phyloP scores from a whole-genome alignment of 352 stramenopile species.

The Globisporangium sylvaticum region DNA sequence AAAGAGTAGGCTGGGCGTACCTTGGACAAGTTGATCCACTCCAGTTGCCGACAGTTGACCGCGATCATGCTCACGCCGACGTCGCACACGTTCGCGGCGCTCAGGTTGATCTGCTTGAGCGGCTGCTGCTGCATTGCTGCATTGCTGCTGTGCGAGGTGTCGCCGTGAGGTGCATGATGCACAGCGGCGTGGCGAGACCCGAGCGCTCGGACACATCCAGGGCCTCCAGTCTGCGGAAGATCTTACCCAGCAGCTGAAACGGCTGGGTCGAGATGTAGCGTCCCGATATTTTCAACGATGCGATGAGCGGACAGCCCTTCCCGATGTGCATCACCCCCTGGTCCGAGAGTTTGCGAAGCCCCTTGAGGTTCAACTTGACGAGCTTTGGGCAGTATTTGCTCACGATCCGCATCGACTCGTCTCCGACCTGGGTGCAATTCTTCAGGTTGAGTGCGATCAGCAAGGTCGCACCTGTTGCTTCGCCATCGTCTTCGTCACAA shows the following conservation, averaged over 20 bases:
- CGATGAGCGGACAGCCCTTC: conserved; percentile 40
- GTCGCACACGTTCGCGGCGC: conserved; percentile 55
- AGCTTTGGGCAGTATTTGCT: conserved; percentile 33
- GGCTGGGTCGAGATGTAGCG: conserved; percentile 38
- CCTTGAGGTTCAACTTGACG: conserved; percentile 46
- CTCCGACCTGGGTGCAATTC: conserved; percentile 44
- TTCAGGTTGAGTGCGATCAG: conserved; percentile 48
- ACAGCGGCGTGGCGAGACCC: conserved; percentile 45
- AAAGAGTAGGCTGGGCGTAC: conserved; percentile 9
- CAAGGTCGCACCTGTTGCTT: not conserved
- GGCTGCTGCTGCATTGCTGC: too few relatives aligned
- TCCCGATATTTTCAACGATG: conserved; percentile 48
- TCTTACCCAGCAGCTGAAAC: conserved; percentile 51
- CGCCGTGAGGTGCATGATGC: conserved; percentile 27
- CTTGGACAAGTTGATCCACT: conserved; percentile 61
- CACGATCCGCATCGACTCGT: conserved; percentile 34
- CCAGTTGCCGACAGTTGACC: conserved; percentile 33
- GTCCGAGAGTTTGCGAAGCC: conserved; percentile 57
- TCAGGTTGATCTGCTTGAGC: conserved; percentile 39
- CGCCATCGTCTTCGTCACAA: conserved; percentile 25
- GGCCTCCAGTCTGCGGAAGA: conserved; percentile 35
- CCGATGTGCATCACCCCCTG: conserved; percentile 37
- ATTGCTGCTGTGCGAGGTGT: conserved; percentile 11
- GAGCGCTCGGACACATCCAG: conserved; percentile 46
- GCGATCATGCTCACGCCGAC: conserved; percentile 50